Base-by-base conservation (phyloP, 2,329 filamentous ascomycete species). In the Microsporum canis region DNA sequence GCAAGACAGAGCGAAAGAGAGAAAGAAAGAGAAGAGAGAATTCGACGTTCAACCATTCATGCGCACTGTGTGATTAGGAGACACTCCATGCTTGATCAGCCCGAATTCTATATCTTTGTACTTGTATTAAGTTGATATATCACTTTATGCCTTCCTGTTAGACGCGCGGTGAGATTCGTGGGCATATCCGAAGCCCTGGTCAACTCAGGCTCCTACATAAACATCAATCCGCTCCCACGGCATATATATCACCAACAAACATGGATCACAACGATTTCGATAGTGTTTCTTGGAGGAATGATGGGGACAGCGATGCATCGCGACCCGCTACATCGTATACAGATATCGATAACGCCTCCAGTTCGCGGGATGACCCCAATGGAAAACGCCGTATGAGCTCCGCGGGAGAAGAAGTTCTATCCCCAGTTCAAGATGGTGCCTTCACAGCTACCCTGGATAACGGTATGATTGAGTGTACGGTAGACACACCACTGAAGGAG, bases 401-500 rank as follows among this genome's bases (percentile, higher is more conserved):
- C 62, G 70, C 73, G 17, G 70, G 71, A 66, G 73, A 78, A 71
- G 72, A 76, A 71, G 71, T 73, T 61, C 78, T 80, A 69, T 78
- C 78, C 27, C 80, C 77, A 17, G 71, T 78, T 34, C 72, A 80
- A 43, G 79, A 82, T 31, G 77, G 81, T 61, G 85, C 88, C 69
- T 75, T 84, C 58, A 81, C 81, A 39, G 84, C 84, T 53, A 78
- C 88, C 60, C 86, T 86, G 63, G 82, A 80, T 41, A 80, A 85
- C 66, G 92, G 95, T 66, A 82, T 84, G 61, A 81, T 99, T 49
- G 88, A 95, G 71, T 96, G 91, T 72, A 84, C 79, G 17, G 92
- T 99, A 17, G 84, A 85, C 60, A 83, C 86, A 62, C 91, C 94
- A 23, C 83, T 92, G 74, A 97, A 96, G 76, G 94, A 97, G 79